Evolutionary conservation across 208 protist species (phyloP).

Genomic region (Trypanosoma platydactyli): DNA sequence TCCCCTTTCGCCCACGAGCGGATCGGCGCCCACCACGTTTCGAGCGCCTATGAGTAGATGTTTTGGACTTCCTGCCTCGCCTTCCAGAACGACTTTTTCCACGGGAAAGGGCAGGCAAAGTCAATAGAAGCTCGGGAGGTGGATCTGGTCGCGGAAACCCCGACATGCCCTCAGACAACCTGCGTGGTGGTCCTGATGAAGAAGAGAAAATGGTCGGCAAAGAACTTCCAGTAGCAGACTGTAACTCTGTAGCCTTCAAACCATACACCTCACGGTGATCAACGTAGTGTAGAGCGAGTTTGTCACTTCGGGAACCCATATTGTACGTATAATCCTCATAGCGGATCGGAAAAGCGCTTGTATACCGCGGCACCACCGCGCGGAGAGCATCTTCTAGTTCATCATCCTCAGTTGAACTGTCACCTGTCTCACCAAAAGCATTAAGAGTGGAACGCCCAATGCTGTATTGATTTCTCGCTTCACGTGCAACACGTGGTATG

Average conservation of each 20-base stretch:
- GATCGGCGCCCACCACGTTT: constrained; percentile 3
- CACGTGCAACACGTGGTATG: constrained; percentile 39
- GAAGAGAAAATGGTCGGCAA: constrained; percentile 19
- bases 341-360: constrained; percentile 48
- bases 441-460: constrained; percentile 58
- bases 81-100: constrained; percentile 7
- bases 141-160: constrained; percentile 11
- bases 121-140: constrained; percentile 21
- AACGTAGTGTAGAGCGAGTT: constrained; percentile 62
- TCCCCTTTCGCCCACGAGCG: constrained; percentile 9
- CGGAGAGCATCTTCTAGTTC: constrained; percentile 79
- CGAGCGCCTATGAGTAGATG: background rate
- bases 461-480: constrained; percentile 78
- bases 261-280: constrained; percentile 72
- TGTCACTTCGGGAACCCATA: constrained; percentile 51
- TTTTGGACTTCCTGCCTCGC: background rate
- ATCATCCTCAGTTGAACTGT: constrained; percentile 67
- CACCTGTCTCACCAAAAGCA: constrained; percentile 25
- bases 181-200: constrained; percentile 1
- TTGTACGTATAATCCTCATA: constrained; percentile 85
- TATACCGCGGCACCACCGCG: constrained; percentile 73
- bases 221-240: background rate
- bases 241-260: constrained; percentile 34
- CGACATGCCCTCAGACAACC: constrained; percentile 15
- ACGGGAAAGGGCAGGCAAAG: background rate